Conservation (phyloP, 2,329 filamentous ascomycete genomes). For the Fonsecaea monophora region DNA sequence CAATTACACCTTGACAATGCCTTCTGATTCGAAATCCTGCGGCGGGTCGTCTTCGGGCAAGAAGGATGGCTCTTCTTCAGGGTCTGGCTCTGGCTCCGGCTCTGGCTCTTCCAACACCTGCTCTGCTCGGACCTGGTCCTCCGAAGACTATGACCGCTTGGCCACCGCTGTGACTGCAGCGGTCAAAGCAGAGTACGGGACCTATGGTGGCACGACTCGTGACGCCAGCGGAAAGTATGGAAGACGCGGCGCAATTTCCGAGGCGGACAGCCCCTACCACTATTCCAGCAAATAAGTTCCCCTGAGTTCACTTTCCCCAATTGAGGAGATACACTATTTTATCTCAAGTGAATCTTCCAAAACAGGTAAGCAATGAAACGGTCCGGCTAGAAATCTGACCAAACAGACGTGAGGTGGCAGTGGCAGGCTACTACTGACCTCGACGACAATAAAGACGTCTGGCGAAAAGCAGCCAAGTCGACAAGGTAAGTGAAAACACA, state of each 20-base stretch:
- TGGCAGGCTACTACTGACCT: conserved; percentile 1
- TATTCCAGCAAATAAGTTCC: neutral
- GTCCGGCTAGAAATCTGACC: neutral
- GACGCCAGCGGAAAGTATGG: neutral
- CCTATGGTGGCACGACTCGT: neutral
- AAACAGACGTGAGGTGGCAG: neutral
- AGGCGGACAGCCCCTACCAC: neutral
- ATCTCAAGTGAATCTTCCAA: too few species aligned
- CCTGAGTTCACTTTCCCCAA: neutral
- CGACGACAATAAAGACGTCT: neutral
- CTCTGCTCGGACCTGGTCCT: neutral
- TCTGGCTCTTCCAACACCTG: neutral
- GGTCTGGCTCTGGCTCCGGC: neutral
- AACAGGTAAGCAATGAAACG: neutral
- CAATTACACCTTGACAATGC: neutral
- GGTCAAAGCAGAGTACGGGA: neutral
- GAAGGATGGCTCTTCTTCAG: neutral
- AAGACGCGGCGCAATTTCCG: neutral
- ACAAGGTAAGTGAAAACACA: neutral
- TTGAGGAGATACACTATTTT: neutral
- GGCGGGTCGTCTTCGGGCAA: neutral
- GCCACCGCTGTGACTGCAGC: neutral
- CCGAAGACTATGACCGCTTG: neutral
- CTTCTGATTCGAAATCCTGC: neutral
- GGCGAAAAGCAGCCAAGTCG: neutral